Evolutionary conservation across 768 basidiomycete genomes (phyloP), one percentile per base, ranked within the genome.

Genomic region (Dioszegia crocea): DNA sequence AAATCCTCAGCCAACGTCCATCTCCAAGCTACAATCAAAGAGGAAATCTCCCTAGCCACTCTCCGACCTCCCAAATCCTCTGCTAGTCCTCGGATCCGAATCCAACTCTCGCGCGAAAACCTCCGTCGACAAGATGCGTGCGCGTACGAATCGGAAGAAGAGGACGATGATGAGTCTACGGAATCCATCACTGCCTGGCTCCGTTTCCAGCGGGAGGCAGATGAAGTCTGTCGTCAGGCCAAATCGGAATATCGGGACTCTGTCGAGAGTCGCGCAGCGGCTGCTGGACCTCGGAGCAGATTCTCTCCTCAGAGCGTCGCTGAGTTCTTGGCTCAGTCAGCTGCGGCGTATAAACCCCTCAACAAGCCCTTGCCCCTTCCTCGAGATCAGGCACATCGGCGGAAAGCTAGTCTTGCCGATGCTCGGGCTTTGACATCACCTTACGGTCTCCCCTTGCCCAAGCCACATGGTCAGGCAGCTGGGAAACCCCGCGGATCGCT

Each of bases 1-100:
- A 70, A 70, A 41, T 73, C 71, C 0, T 73, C 69, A 3, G 66
- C 64, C 4, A 61, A 61, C 4, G 62, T 73, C 31, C 60, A 52
- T 8, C n/a, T 54, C 29, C 64, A 70, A 33, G 54, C 68, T 0
- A 73, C 68, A 11, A 73, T 73, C 53, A 56, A 54, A 30, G 68
- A 73, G 31, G 68, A 70, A 57, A 62, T 65, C 10, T 73, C 68
- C 0, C 56, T 61, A 23, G 60, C 60, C 17, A 69, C 70, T 9
- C 45, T 71, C 10, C 64, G 66, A 14, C 43, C 56, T 2, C 17
- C 55, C 24, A 52, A 36, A 30, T 52, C 36, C 14, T 61, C 59
- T 5, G 26, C 47, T 24, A 39, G 40, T 12, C 54, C 54, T 14
- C 21, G 30, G 21, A 30, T 44, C 27, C 54, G 41, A 2, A 24